phyloP scores from a whole-genome alignment of 2,329 filamentous ascomycete species.

The Beauveria asiatica region DNA sequence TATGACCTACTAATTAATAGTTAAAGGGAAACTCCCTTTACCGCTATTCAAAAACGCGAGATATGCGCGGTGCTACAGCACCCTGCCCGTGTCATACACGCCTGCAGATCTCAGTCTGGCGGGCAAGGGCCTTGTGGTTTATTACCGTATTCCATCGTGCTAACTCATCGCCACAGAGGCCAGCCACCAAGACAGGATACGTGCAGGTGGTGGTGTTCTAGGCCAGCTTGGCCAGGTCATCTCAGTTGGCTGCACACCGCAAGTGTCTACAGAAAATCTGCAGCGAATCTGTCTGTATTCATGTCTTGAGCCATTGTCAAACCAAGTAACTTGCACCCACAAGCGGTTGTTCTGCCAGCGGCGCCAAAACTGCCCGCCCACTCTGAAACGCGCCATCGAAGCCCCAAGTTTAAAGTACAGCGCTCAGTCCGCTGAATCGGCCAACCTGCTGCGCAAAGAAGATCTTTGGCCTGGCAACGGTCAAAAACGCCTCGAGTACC shows the following conservation, averaged over 20 bases:
- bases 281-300: too few relatives aligned
- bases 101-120: not conserved
- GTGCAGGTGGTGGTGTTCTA: not conserved
- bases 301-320: too few relatives aligned
- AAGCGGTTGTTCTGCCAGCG: not conserved
- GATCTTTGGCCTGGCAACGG: not conserved
- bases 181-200: not conserved
- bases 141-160: not conserved
- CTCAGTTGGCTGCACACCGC: conserved; percentile 1
- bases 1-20: not conserved
- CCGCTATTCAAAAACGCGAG: not conserved
- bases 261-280: not conserved
- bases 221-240: not conserved
- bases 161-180: not conserved
- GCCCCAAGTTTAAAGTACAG: too few relatives aligned
- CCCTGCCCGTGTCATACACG: not conserved
- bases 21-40: not conserved
- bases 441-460: not conserved
- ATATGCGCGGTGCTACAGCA: not conserved
- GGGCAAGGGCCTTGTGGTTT: not conserved
- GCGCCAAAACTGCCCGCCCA: not conserved
- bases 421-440: too few relatives aligned
- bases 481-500: not conserved
- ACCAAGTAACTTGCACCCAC: not conserved
- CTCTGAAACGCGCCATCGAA: not conserved